These are phyloP conservation scores for Dothideomycetes sp. DNA, from an alignment of 2,329 filamentous ascomycete species.

Conservation along the genomic window DNA sequence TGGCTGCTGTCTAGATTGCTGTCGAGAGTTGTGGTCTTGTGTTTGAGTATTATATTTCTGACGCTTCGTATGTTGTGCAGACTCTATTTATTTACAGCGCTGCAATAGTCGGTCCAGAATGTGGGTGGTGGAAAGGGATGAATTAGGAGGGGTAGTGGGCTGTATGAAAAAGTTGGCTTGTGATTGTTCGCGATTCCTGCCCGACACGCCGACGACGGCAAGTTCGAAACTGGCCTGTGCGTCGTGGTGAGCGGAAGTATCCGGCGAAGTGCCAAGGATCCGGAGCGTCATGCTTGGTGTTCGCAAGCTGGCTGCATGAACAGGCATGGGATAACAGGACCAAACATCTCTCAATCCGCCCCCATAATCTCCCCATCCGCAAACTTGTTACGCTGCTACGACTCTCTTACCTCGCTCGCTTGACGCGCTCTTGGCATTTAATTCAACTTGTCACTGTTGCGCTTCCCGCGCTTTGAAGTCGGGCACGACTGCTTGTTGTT, in stretches of 20 bases:
- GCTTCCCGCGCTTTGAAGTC: neutral
- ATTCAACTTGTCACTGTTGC: neutral
- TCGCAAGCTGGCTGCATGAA: neutral
- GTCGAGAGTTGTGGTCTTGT: neutral
- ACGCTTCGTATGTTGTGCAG: neutral
- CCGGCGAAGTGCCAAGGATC: too few relatives aligned
- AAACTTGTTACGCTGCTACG: constrained; percentile 18
- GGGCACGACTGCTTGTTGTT: constrained; percentile 1
- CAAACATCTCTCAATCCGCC: neutral
- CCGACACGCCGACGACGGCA: neutral
- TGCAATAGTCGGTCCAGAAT: neutral
- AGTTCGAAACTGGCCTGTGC: too few relatives aligned
- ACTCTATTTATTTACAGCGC: neutral
- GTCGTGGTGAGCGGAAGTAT: too few relatives aligned
- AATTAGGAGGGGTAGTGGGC: neutral
- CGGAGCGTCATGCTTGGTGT: neutral
- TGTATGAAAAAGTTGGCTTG: neutral
- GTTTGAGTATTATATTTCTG: neutral
- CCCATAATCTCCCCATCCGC: neutral
- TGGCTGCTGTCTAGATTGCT: constrained; percentile 6
- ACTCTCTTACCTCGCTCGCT: constrained; percentile 18
- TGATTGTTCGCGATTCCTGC: neutral
- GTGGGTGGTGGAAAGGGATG: neutral
- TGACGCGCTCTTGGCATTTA: neutral
- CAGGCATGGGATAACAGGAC: neutral